Evolutionary conservation across 306 rosid species (phyloP), one percentile per base, ranked within the genome.

Genomic region (Comarum palustre): DNA sequence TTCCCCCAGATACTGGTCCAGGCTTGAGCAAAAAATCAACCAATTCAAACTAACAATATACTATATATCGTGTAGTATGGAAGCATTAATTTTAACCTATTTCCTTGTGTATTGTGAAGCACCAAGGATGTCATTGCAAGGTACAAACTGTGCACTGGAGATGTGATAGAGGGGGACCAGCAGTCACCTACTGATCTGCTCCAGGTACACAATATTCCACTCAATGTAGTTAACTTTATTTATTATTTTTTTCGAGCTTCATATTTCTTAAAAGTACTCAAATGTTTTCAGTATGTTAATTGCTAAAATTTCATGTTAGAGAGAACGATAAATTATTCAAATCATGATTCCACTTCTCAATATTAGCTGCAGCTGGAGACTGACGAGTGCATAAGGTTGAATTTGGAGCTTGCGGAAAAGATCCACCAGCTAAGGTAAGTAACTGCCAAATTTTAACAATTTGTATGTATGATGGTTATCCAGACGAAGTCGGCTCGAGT

Each of bases 361-460:
- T 51, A 39, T 32, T 71, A 85, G 88, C n/a, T n/a, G n/a, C n/a
- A n/a, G n/a, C 61, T 69, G 54, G 22, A 6, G 54, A 48, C n/a
- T 5, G 8, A 51, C 24, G 54, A 46, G 22, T 6, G 25, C 46
- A 19, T 39, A 48, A 51, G 68, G 72, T 41, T 85, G 81, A 45
- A 63, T 6, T 76, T 79, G 78, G 86, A 76, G 66, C 78, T 82
- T 36, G 82, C 76, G 47, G 78, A 79, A 1, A 85, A 66, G 80
- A 65, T 32, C 75, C 75, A 6, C 45, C 57, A 51, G 64, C 72
- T 85, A n/a, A 82, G 86, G 88, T 82, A 72, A 47, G 12, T 43
- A 41, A 8, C 6, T 57, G 12, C 13, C 7, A 25, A 25, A 13
- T 22, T 24, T 24, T 24, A 22, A 50, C 22, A 50, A 19, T 50